These are phyloP conservation scores for Phylloporus gajari DNA, from an alignment of 1,284 basidiomycete species.

Conservation along the genomic window DNA sequence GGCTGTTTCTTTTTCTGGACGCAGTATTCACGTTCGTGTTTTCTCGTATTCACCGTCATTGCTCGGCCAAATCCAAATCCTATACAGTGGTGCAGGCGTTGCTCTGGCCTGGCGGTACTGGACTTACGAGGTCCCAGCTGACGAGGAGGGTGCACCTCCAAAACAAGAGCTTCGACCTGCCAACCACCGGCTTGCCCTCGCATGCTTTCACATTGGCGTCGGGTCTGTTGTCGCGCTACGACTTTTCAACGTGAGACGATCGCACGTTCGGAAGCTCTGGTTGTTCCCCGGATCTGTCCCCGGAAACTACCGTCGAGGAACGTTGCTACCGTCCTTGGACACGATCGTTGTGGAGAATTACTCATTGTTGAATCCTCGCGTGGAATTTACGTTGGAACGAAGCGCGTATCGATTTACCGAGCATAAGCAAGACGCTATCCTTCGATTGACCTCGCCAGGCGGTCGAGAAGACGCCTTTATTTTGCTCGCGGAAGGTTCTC, in stretches of 20 bases:
- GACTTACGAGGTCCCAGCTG: conserved; percentile 30
- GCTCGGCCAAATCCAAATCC: neutral
- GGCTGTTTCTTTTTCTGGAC: conserved; percentile 66
- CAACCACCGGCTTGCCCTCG: conserved; percentile 42
- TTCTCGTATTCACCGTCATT: neutral
- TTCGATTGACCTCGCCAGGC: conserved; percentile 27
- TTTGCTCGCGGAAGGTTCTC: conserved; percentile 35
- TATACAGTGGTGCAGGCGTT: conserved; percentile 47
- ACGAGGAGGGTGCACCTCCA: conserved; percentile 26
- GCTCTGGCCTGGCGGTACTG: conserved; percentile 50
- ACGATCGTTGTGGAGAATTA: conserved; percentile 41
- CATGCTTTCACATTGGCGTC: conserved; percentile 42
- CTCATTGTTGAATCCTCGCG: conserved; percentile 30
- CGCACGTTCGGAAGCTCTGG: conserved; percentile 45
- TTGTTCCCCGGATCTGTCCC: conserved; percentile 40
- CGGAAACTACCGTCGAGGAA: conserved; percentile 33
- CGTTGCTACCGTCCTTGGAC: conserved; percentile 36
- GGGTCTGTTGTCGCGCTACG: conserved; percentile 42
- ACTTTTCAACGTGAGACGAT: conserved; percentile 39
- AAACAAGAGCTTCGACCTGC: conserved; percentile 40
- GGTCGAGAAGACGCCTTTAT: conserved; percentile 34
- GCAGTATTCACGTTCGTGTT: conserved; percentile 58
- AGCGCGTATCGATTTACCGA: conserved; percentile 35
- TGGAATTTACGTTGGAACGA: conserved; percentile 40
- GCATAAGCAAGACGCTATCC: conserved; percentile 33